phyloP scores from a whole-genome alignment of 1,284 basidiomycete species.

The Omphalotus olearius region DNA sequence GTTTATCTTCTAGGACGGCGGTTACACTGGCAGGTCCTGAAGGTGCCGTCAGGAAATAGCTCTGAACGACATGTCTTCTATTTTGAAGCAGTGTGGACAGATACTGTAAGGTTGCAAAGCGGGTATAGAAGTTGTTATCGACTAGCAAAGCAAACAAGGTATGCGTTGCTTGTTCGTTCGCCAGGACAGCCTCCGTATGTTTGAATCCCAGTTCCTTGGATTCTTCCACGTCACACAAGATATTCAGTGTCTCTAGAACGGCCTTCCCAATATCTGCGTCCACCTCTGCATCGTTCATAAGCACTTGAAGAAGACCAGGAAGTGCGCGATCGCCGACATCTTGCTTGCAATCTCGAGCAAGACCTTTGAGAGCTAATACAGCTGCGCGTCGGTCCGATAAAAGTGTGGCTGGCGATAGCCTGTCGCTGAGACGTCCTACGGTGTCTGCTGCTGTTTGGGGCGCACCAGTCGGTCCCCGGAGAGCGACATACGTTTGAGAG shows the following conservation, averaged over 20 bases:
- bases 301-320: conserved; percentile 71
- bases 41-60: conserved; percentile 83
- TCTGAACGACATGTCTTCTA: conserved; percentile 78
- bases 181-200: conserved; percentile 70
- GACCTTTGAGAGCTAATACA: conserved; percentile 88
- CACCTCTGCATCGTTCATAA: conserved; percentile 82
- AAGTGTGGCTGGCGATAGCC: conserved; percentile 81
- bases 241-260: conserved; percentile 79
- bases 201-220: conserved; percentile 66
- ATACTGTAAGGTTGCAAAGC: conserved; percentile 85
- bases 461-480: conserved; percentile 71
- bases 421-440: conserved; percentile 83
- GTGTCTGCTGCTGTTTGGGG: conserved; percentile 84
- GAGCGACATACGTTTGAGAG: conserved; percentile 75
- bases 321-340: conserved; percentile 81
- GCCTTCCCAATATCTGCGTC: conserved; percentile 91
- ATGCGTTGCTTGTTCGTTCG: conserved; percentile 71
- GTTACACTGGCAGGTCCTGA: conserved; percentile 73
- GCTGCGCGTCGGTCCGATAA: conserved; percentile 91
- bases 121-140: conserved; percentile 79
- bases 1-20: conserved; percentile 71
- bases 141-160: conserved; percentile 77
- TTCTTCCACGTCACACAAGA: conserved; percentile 67
- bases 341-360: conserved; percentile 85
- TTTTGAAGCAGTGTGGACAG: conserved; percentile 78